phyloP scores from a whole-genome alignment of 2,329 filamentous ascomycete genomes.

The Fusarium albosuccineum region DNA sequence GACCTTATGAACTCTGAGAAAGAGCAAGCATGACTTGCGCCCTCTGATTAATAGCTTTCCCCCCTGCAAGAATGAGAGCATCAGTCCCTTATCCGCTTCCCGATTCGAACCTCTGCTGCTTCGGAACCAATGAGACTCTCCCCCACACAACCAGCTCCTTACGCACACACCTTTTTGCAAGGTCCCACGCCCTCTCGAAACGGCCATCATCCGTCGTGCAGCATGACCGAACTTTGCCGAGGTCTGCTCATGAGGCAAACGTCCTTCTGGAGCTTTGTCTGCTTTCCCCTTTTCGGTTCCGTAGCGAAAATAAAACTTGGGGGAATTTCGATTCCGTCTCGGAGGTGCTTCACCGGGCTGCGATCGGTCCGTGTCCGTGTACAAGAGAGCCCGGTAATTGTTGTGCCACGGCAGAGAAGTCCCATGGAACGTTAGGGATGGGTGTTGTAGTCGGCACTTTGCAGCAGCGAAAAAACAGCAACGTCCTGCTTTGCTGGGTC shows the following conservation, averaged over 20 bases:
- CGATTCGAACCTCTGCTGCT: background rate
- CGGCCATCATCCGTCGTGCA: conserved; percentile 22
- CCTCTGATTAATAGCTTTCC: background rate
- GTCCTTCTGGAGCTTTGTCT: too few species aligned
- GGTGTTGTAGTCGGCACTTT: conserved; percentile 5
- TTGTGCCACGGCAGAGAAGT: too few species aligned
- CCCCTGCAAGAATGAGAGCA: background rate
- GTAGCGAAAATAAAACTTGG: background rate
- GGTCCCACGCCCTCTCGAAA: conserved; percentile 31
- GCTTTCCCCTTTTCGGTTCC: background rate
- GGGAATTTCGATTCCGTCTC: conserved; percentile 3
- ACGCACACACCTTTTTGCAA: background rate
- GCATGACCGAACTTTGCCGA: conserved; percentile 40
- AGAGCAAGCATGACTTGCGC: background rate
- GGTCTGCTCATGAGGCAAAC: conserved; percentile 16
- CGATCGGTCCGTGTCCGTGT: too few species aligned
- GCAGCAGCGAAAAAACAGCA: conserved; percentile 6
- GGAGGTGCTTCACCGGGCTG: conserved; percentile 34
- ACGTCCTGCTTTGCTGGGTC: background rate
- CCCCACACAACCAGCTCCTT: conserved; percentile 21
- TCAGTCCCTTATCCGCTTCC: background rate
- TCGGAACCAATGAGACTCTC: conserved; percentile 18
- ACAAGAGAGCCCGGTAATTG: too few species aligned
- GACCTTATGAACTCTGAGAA: too few species aligned
- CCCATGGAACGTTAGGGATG: background rate